These are phyloP conservation scores for Neofusicoccum cordaticola DNA, from an alignment of 2,329 filamentous ascomycete species.

Conservation along the genomic window DNA sequence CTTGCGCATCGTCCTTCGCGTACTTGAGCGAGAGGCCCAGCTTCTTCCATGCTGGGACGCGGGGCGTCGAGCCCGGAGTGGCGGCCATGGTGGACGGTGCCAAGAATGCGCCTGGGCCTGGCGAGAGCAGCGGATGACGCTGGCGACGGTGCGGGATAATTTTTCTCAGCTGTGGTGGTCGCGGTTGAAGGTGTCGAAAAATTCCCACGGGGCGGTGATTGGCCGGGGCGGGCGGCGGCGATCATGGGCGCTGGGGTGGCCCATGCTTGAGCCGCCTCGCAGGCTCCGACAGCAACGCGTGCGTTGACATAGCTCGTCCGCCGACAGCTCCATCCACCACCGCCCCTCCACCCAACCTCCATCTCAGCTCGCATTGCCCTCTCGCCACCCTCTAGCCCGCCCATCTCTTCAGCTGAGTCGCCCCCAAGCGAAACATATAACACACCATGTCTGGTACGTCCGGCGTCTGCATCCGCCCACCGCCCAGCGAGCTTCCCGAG, in stretches of 20 bases:
- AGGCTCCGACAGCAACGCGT: slow-evolving; percentile 18
- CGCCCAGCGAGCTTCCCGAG: slow-evolving; percentile 22
- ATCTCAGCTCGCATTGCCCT: not conserved
- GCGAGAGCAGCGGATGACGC: not conserved
- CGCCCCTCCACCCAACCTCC: not conserved
- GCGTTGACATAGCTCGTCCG: slow-evolving; percentile 16
- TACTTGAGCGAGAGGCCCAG: slow-evolving; percentile 60
- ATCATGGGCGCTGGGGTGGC: slow-evolving; percentile 4
- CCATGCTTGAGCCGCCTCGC: not conserved
- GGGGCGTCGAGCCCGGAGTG: slow-evolving; percentile 9
- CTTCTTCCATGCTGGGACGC: slow-evolving; percentile 59
- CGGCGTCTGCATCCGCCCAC: not conserved
- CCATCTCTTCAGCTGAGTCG: not conserved
- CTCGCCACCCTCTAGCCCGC: not conserved
- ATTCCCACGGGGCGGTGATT: slow-evolving; percentile 13
- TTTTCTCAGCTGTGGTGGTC: not conserved
- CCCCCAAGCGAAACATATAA: not conserved
- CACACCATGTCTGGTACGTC: slow-evolving; percentile 42
- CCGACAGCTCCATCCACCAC: slow-evolving; percentile 14
- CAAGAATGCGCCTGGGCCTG: not conserved
- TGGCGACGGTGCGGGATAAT: not conserved
- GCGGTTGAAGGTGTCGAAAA: slow-evolving; percentile 1
- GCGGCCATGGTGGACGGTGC: not conserved
- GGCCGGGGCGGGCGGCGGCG: not conserved
- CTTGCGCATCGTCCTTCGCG: slow-evolving; percentile 21